phyloP scores from a whole-genome alignment of 2,329 filamentous ascomycete genomes.

The Chrysoporthe deuterocubensis region DNA sequence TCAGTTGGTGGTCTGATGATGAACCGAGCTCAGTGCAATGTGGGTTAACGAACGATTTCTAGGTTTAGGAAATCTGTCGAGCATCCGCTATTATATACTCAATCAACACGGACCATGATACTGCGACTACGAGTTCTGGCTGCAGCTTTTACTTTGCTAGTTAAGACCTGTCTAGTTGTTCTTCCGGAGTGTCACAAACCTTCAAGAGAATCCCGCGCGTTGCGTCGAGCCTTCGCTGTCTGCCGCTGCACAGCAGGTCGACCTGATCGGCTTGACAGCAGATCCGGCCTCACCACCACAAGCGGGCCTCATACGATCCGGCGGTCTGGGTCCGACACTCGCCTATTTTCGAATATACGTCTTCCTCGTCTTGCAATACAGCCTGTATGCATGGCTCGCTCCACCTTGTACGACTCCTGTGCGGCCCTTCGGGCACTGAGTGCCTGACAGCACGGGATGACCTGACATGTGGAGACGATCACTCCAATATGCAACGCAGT shows the following conservation, averaged over 20 bases:
- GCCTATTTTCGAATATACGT: conserved; percentile 17
- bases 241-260: neutral
- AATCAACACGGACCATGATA: neutral
- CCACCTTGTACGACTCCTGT: conserved; percentile 22
- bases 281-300: neutral
- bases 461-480: conserved; percentile 2
- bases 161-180: neutral
- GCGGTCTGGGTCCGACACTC: conserved; percentile 14
- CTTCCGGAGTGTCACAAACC: neutral
- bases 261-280: neutral
- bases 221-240: neutral
- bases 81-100: conserved; percentile 2
- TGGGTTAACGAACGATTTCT: neutral
- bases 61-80: neutral
- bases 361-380: conserved; percentile 3
- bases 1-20: conserved; percentile 5
- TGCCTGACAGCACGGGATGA: conserved; percentile 7
- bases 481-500: neutral
- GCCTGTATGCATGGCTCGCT: conserved; percentile 20
- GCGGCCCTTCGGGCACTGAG: conserved; percentile 11
- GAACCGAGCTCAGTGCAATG: neutral
- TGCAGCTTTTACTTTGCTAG: neutral
- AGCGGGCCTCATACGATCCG: neutral
- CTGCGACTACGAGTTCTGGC: neutral
- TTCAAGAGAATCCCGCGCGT: neutral